Evolutionary conservation across 208 protist genomes (phyloP), one percentile per base, ranked within the genome.

Genomic region (Vickermania ingenoplastis): DNA sequence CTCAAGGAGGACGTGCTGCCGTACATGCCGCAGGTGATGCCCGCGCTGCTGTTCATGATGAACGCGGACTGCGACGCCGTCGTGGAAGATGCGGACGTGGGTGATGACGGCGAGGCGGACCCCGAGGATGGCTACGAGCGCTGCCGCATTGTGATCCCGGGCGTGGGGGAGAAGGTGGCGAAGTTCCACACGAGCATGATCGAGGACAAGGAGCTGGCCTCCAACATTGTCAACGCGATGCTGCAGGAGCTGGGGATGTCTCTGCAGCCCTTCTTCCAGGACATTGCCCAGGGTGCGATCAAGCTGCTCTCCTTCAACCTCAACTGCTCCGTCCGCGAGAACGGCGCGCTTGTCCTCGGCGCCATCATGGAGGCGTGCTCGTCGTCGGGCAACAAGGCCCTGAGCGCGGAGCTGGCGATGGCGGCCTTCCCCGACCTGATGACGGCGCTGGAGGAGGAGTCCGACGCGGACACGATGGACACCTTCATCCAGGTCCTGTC

Each of bases 121-220:
- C 74, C 78, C 29, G 79, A 81, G 0, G 71, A 81, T 1, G 66
- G 59, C 5, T 67, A 86, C 49, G 69, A 80, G 52, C 73, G 66
- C 27, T 73, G 78, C 54, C 80, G 76, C 31, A 66, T 94, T 29
- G 68, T 82, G 49, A 73, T 92, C 49, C 82, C 82, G 27, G 83
- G 83, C 53, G 70, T 81, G 13, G 88, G 88, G 49, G 76, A 87
- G 49, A 81, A 77, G 30, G 75, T 81, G 23, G 70, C 82, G 31
- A 84, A 79, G 58, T 64, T 95, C 31, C 82, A 89, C 63, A 91
- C 80, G 1, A 72, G 75, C 50, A 75, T 91, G 31, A 92, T 91
- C 61, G 83, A 95, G 71, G 88, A 95, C 61, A 95, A 95, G 77
- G 78, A 91, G 53, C 74, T 91, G 28, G 84, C 84, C 14, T 59